phyloP scores from a whole-genome alignment of 2,329 filamentous ascomycete species.

The Raffaelea albimanens region DNA sequence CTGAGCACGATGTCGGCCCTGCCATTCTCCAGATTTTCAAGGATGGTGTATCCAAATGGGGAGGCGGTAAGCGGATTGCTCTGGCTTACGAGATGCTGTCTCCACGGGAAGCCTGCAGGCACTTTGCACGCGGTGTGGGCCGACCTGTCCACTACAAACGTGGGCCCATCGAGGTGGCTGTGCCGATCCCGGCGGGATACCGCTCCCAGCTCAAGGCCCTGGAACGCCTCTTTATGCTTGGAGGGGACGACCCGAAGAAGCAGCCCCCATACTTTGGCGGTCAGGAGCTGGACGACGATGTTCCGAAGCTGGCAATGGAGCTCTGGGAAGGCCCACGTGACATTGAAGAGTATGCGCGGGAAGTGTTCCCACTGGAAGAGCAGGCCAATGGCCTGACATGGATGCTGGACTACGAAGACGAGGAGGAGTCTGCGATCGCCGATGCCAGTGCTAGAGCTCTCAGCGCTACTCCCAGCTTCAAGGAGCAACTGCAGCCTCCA shows the following conservation, averaged over 20 bases:
- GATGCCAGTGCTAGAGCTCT: neutral
- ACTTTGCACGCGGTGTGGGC: conserved; percentile 70
- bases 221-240: conserved; percentile 47
- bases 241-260: conserved; percentile 40
- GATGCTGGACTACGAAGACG: conserved; percentile 57
- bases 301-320: conserved; percentile 65
- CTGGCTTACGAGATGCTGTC: conserved; percentile 85
- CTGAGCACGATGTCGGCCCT: conserved; percentile 90
- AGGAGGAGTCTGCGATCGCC: conserved; percentile 25
- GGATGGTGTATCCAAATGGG: conserved; percentile 80
- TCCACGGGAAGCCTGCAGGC: conserved; percentile 69
- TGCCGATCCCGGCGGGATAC: conserved; percentile 81
- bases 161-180: conserved; percentile 72
- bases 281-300: conserved; percentile 46
- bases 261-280: conserved; percentile 58
- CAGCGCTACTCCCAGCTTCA: neutral
- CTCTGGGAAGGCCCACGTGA: conserved; percentile 89
- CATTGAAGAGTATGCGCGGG: conserved; percentile 87
- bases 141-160: conserved; percentile 70
- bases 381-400: conserved; percentile 87
- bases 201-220: conserved; percentile 71
- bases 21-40: conserved; percentile 92
- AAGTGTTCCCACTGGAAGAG: conserved; percentile 91
- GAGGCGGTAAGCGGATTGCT: conserved; percentile 61
- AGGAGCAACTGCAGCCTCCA: neutral